Base-by-base conservation (phyloP, 2,329 filamentous ascomycete species). In the Aspergillus sergii region DNA sequence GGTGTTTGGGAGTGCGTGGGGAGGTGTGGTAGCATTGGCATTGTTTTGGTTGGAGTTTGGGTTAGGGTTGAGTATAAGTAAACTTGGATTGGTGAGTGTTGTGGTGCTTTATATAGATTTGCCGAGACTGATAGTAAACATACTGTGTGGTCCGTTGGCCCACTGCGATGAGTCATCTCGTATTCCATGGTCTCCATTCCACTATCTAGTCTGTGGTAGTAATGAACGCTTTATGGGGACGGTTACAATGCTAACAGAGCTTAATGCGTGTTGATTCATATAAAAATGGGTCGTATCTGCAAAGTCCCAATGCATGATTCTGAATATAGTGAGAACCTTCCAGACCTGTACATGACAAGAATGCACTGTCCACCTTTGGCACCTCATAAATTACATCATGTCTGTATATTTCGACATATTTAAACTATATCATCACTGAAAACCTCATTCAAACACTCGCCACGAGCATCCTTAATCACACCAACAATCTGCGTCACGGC, bases 401-500 rank as follows among this genome's bases (percentile, higher is more conserved):
- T 3, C 16, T 19, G 7, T 10, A 9, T 1, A 9, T 4, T 1
- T 9, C 0, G 7, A 41, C 4, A 3, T 3, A 11, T 7, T 2
- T 28, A 16, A 23, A 50, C 12, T 2, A 16, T 30, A 10, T 8
- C 5, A 30, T 32, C 28, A 21, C 48, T 7, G 10, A 2, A 5
- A 9, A 23, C 23, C 12, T 19, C 21, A 14, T 14, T 28, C 11
- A 28, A 0, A 11, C 16, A 9, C 21, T 32, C 10, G 19, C 14
- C 28, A 12, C 48, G 48, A 10, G 3, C 8, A 4, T 34, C 48
- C 16, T 32, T 19, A 8, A 50, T 50, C 4, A 7, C 46, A n/a
- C 14, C 26, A 30, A 32, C 26, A 26, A 50, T 19, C 16, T 50
- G 46, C 16, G 6, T 3, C 1, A 50, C 4, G 26, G 46, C 46